These are phyloP conservation scores for Apiospora marii DNA, from an alignment of 2,329 filamentous ascomycete genomes.

Conservation along the genomic window DNA sequence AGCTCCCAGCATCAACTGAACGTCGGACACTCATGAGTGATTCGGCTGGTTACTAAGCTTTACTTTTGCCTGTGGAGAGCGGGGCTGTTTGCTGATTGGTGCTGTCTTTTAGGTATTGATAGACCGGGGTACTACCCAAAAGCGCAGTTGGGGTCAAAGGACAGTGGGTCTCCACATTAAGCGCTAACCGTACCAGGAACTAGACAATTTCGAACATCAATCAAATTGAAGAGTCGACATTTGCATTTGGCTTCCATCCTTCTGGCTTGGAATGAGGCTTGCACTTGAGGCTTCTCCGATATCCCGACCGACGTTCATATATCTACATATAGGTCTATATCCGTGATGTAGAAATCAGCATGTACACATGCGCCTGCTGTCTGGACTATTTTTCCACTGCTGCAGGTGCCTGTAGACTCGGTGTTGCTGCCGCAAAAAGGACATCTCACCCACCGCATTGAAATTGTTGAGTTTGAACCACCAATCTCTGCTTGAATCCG, in stretches of 20 bases:
- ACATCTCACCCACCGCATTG: neutral
- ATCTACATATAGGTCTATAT: neutral
- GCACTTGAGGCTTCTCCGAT: neutral
- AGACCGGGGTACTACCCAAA: constrained; percentile 2
- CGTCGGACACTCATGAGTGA: neutral
- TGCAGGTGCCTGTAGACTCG: neutral
- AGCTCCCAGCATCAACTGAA: neutral
- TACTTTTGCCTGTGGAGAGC: neutral
- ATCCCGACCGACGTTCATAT: neutral
- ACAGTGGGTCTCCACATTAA: neutral
- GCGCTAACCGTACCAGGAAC: too few relatives aligned
- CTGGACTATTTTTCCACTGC: neutral
- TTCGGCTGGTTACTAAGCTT: neutral
- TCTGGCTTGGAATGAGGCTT: neutral
- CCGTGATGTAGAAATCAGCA: neutral
- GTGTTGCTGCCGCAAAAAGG: neutral
- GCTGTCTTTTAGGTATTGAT: neutral
- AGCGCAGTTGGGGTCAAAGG: constrained; percentile 1
- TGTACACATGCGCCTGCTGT: neutral
- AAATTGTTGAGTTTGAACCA: constrained; percentile 13
- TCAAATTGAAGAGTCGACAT: neutral
- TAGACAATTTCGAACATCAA: too few relatives aligned
- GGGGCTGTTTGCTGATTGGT: neutral
- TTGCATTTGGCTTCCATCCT: neutral
- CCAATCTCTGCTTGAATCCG: constrained; percentile 7